Evolutionary conservation across 768 basidiomycete species (phyloP).

Genomic region (Boletus subparvulus): DNA sequence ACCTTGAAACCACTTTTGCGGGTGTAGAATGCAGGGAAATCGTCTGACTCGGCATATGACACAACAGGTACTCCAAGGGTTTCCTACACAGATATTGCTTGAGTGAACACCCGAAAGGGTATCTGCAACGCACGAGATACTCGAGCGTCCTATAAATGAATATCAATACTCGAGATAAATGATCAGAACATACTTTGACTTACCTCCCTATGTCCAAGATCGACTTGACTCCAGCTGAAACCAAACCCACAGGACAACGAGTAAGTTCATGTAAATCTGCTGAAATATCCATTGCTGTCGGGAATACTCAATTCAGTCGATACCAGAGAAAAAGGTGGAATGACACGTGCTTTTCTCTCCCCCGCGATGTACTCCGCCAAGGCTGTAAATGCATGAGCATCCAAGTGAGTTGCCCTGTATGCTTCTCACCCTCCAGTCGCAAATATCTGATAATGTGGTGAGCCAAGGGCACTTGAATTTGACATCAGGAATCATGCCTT

Average conservation of each 20-base stretch:
- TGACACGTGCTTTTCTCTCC: constrained; percentile 58
- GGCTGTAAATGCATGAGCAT: constrained; percentile 36
- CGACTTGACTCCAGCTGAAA: constrained; percentile 92
- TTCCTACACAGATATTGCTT: constrained; percentile 55
- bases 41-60: constrained; percentile 67
- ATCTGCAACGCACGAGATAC: constrained; percentile 54
- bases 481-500: constrained; percentile 46
- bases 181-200: background rate
- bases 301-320: background rate
- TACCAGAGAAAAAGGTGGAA: background rate
- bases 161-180: background rate
- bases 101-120: background rate
- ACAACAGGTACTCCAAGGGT: constrained; percentile 92
- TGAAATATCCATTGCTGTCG: constrained; percentile 89
- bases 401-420: background rate
- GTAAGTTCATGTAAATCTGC: constrained; percentile 90
- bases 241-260: constrained; percentile 85
- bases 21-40: constrained; percentile 95
- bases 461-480: constrained; percentile 5
- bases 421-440: constrained; percentile 82
- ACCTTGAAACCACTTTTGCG: constrained; percentile 78
- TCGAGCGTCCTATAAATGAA: constrained; percentile 63
- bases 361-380: constrained; percentile 84
- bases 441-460: constrained; percentile 56
- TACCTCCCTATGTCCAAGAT: constrained; percentile 90